Evolutionary conservation across 2,329 filamentous ascomycete species (phyloP).

Genomic region (Colletotrichum australisinense): DNA sequence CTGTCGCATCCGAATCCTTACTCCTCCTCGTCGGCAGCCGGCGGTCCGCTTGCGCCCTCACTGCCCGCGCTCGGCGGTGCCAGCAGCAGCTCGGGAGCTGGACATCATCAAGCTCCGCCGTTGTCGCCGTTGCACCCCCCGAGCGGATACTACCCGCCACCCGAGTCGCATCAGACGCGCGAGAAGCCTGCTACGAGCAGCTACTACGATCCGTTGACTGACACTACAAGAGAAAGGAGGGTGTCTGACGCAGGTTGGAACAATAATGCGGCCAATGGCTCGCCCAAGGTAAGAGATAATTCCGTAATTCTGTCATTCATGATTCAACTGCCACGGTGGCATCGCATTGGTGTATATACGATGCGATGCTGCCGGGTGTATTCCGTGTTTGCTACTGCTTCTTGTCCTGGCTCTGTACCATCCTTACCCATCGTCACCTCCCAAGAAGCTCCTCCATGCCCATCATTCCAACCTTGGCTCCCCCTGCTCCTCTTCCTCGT

Average conservation of each 20-base stretch:
- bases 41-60: conserved; percentile 38
- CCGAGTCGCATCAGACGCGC: conserved; percentile 46
- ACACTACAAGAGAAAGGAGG: conserved; percentile 59
- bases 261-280: conserved; percentile 54
- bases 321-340: neutral
- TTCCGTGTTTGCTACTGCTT: neutral
- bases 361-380: neutral
- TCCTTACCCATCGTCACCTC: conserved; percentile 4
- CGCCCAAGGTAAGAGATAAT: conserved; percentile 59
- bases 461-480: neutral
- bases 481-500: neutral
- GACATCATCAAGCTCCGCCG: conserved; percentile 41
- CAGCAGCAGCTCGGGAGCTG: conserved; percentile 38
- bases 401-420: neutral
- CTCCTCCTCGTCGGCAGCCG: conserved; percentile 48
- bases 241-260: conserved; percentile 57
- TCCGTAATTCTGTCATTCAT: neutral
- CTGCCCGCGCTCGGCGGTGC: conserved; percentile 25
- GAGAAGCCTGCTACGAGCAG: conserved; percentile 55
- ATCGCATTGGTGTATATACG: neutral
- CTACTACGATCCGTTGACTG: conserved; percentile 66
- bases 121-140: conserved; percentile 58
- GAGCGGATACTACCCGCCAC: conserved; percentile 52
- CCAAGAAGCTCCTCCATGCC: neutral
- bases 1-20: conserved; percentile 45